These are phyloP conservation scores for Neurospora tetrasperma DNA, from an alignment of 495 filamentous ascomycete species.

Conservation along the genomic window DNA sequence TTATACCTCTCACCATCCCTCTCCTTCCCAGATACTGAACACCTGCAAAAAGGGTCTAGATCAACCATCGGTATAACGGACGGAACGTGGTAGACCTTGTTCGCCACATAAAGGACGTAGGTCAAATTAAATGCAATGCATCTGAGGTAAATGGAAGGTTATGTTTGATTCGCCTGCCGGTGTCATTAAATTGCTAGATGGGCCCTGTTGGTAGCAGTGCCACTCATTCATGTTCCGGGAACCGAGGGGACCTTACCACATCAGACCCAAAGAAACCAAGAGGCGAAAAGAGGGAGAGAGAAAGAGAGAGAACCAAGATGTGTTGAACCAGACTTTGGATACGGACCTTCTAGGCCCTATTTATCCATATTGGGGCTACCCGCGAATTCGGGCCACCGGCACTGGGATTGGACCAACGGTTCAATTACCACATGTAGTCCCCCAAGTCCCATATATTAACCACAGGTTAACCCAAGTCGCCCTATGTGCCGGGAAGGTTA, in stretches of 20 bases:
- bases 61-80: background rate
- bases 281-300: background rate
- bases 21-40: no score
- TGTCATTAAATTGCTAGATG: background rate
- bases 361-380: constrained; percentile 24
- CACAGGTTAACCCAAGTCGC: background rate
- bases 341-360: constrained; percentile 15
- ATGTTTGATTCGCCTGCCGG: background rate
- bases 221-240: background rate
- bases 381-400: constrained; percentile 24
- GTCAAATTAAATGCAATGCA: background rate
- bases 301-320: background rate
- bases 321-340: constrained; percentile 5
- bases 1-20: background rate
- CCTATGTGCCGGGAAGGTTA: background rate
- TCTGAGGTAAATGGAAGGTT: background rate
- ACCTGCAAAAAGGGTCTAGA: background rate
- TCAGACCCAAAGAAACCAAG: background rate
- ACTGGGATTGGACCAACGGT: constrained; percentile 15
- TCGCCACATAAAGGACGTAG: background rate
- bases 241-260: no score
- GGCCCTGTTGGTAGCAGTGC: background rate
- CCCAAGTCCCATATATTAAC: background rate
- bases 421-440: background rate
- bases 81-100: background rate